Conservation (phyloP, 1,139 yeast genomes). For the Candida pseudoviswanathii region DNA sequence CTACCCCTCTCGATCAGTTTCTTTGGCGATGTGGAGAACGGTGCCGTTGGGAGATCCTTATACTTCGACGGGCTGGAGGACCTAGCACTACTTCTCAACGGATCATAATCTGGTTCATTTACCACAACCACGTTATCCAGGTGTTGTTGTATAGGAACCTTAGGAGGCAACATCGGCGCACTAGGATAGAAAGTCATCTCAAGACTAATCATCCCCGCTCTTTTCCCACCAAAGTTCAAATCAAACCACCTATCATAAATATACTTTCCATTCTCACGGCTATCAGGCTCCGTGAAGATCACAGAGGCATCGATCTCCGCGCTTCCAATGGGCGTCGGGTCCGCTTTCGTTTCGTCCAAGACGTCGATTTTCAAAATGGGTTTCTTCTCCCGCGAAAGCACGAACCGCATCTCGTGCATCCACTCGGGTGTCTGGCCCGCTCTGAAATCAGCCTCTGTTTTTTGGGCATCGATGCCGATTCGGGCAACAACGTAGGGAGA, state of each 20-base stretch:
- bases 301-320: constrained; percentile 75
- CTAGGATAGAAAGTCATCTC: constrained; percentile 91
- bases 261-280: constrained; percentile 70
- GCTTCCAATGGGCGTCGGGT: constrained; percentile 85
- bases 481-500: constrained; percentile 83
- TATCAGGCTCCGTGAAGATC: constrained; percentile 51
- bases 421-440: constrained; percentile 94
- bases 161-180: constrained; percentile 51
- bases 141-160: constrained; percentile 20
- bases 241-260: constrained; percentile 79
- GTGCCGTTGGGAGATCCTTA: constrained; percentile 4
- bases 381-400: constrained; percentile 60
- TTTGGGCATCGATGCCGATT: constrained; percentile 76
- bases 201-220: constrained; percentile 86
- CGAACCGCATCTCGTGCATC: constrained; percentile 77
- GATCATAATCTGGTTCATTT: constrained; percentile 7
- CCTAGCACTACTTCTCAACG: constrained; percentile 3
- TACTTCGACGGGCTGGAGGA: constrained; percentile 4
- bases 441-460: constrained; percentile 70
- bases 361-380: constrained; percentile 71
- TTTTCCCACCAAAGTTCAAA: constrained; percentile 63
- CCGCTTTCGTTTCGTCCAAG: constrained; percentile 83
- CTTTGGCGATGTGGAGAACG: constrained; percentile 4
- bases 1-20: neutral
- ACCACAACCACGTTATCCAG: constrained; percentile 6